Evolutionary conservation across 352 stramenopile species (phyloP).

Genomic region (Thraustochytrium striatum): DNA sequence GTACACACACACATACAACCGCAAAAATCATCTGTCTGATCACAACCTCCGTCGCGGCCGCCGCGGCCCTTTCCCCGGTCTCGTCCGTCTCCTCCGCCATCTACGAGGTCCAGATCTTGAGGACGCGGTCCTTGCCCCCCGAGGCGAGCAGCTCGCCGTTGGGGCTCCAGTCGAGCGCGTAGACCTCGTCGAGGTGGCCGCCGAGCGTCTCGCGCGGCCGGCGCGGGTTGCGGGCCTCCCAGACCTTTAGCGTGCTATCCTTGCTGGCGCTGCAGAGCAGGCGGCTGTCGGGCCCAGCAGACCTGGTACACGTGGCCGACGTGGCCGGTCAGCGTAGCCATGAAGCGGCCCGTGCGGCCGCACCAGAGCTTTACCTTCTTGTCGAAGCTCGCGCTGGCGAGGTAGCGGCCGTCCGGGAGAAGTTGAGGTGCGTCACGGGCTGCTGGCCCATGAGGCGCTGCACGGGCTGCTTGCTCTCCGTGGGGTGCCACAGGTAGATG

Average conservation of each 20-base stretch:
- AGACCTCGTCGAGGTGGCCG: constrained; percentile 96
- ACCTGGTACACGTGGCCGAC: constrained; percentile 98
- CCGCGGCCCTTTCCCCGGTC: no score
- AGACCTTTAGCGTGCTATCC: constrained; percentile 98
- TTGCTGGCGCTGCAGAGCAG: constrained; percentile 96
- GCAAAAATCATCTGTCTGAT: no score
- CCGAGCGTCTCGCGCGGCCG: constrained; percentile 81
- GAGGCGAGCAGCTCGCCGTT: constrained; percentile 94
- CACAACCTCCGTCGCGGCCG: no score
- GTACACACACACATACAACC: no score
- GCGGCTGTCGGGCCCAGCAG: constrained; percentile 82
- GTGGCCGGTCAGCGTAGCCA: constrained; percentile 93
- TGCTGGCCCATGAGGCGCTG: constrained; percentile 95
- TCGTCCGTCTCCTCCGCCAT: no score
- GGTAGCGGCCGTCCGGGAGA: constrained; percentile 96
- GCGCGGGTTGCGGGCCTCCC: constrained; percentile 84
- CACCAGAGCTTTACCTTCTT: constrained; percentile 99
- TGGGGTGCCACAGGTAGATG: constrained; percentile 96
- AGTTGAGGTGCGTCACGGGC: constrained; percentile 96
- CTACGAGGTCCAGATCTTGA: constrained; percentile 94
- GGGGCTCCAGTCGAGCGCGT: constrained; percentile 97
- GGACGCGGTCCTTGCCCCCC: constrained; percentile 97
- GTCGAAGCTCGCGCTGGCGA: constrained; percentile 98
- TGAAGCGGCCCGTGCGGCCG: constrained; percentile 88
- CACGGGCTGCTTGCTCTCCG: constrained; percentile 89